Percentiles rank a stretch among this genome's conserved stretches.
Evolutionary conservation across 2,329 filamentous ascomycete genomes (phyloP).

Genomic region (Cryphonectria naterciae): DNA sequence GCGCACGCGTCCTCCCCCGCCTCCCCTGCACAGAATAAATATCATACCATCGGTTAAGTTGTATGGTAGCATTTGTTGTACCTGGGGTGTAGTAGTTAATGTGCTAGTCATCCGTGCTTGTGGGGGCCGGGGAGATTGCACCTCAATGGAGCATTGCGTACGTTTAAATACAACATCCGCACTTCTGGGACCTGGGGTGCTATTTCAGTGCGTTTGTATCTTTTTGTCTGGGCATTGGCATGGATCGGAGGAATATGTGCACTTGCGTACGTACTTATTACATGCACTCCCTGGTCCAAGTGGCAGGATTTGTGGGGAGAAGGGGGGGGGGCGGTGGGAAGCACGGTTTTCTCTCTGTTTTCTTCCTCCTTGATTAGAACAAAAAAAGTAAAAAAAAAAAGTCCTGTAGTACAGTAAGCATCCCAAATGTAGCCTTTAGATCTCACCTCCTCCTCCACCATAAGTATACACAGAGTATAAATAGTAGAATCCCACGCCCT

Average conservation of each 20-base stretch:
- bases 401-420: no score
- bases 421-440: no score
- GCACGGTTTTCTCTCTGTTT: not conserved
- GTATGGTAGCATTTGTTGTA: not conserved
- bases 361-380: not conserved
- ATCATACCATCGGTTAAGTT: not conserved
- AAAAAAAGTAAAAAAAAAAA: not conserved
- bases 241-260: no score
- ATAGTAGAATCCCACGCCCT: not conserved
- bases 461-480: not conserved
- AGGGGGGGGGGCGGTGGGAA: no score
- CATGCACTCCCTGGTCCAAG: not conserved
- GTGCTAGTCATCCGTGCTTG: not conserved
- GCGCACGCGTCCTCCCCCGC: no score
- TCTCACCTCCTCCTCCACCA: not conserved
- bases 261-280: not conserved
- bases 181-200: no score
- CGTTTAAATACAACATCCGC: not conserved
- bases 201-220: not conserved
- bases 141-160: not conserved
- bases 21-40: not conserved
- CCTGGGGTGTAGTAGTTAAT: not conserved
- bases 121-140: not conserved
- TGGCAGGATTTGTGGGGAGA: not conserved
- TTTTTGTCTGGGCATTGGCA: not conserved